phyloP scores from a whole-genome alignment of 306 rosid species.

The Dalbergia cultrata region DNA sequence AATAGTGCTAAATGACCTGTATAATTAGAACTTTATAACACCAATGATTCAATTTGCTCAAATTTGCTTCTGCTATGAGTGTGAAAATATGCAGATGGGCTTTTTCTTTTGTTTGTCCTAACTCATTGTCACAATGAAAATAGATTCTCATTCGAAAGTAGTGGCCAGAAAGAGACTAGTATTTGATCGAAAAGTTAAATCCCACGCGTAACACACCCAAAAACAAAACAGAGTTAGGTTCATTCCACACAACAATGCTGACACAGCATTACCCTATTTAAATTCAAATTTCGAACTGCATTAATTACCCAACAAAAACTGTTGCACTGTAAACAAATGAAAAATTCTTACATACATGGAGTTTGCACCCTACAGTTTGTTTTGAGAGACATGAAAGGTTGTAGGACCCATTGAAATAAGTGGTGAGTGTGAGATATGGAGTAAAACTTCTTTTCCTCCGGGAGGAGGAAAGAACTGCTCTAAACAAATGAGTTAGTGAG shows the following conservation, averaged over 20 bases:
- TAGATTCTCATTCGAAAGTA: not conserved
- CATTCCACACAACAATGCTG: not conserved
- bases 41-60: not conserved
- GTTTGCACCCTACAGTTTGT: too few relatives aligned
- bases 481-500: too few relatives aligned
- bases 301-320: not conserved
- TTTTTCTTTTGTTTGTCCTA: not conserved
- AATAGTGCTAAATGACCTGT: not conserved
- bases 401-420: too few relatives aligned
- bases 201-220: not conserved
- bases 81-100: not conserved
- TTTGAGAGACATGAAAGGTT: too few relatives aligned
- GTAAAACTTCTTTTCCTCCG: too few relatives aligned
- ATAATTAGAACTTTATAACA: not conserved
- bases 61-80: too few relatives aligned
- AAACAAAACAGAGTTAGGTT: not conserved
- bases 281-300: not conserved
- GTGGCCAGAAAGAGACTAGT: not conserved
- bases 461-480: too few relatives aligned
- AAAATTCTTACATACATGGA: too few relatives aligned
- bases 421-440: too few relatives aligned
- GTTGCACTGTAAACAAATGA: too few relatives aligned
- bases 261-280: not conserved
- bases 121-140: conserved; percentile 22
- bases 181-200: not conserved